Evolutionary conservation across 441 rosid genomes (phyloP), one percentile per base, ranked within the genome.

Genomic region (Bocquillonia castaneifolia): DNA sequence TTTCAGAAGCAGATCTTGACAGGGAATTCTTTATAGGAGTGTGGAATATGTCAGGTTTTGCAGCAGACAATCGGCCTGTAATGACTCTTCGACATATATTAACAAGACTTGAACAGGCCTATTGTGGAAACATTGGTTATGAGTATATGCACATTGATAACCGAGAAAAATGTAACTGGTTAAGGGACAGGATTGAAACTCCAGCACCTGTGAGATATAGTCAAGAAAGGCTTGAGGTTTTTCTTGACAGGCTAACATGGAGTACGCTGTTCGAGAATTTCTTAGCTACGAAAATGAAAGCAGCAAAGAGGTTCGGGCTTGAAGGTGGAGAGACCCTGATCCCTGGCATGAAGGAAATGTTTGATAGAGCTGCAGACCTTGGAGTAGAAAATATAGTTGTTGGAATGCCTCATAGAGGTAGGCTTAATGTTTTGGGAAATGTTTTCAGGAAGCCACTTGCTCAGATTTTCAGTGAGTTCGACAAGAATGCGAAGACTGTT

Each of bases 331-430:
- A 94, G 69, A 91, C 97, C 52, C 79, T 91, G 77, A 94, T 94
- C 70, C 94, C 99, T 76, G 99, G 97, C 5, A 93, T 93, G 97
- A 93, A 93, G 79, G 99, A 93, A 80, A 93, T 93, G 97, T 94
- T 94, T 86, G 99, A 94, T 73, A 84, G 93, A 74, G 73, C 97
- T 40, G 86, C 99, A 0, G 97, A 90, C 80, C 97, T 94, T 7
- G 99, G 98, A 39, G 98, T 94, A 3, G 99, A 90, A 85, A 89
- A 88, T 81, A 94, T 91, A 56, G 99, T 94, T 68, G 87, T 94
- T 60, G 99, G 97, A 60, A 91, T 94, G 99, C 85, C 96, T 75
- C 98, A 94, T 55, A 90, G 99, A 79, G 99, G 99, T 76, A 89
- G 99, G 70, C 56, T 94, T 64, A 94, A 94, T 78, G 98, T 94